Conservation (phyloP, 768 basidiomycete genomes). For the Suillus fuscotomentosus region DNA sequence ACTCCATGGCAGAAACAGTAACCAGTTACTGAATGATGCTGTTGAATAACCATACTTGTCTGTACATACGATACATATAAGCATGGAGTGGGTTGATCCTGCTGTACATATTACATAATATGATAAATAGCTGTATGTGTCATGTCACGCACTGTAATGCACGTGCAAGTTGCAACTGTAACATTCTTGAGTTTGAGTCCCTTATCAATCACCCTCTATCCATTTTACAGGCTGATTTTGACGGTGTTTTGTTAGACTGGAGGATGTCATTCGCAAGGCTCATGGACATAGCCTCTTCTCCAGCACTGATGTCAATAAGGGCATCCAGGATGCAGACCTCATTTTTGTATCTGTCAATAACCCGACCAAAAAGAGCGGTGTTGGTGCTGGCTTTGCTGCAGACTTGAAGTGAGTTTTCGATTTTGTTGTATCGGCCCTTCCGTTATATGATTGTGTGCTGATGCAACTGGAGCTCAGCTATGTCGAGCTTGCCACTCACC, state of each 20-base stretch:
- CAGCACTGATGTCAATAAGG: slow-evolving; percentile 91
- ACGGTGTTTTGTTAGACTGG: slow-evolving; percentile 39
- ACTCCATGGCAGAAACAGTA: no score
- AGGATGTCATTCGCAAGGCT: slow-evolving; percentile 81
- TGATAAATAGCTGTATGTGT: no score
- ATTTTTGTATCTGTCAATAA: slow-evolving; percentile 99
- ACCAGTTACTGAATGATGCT: no score
- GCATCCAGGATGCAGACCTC: slow-evolving; percentile 91
- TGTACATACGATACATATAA: no score
- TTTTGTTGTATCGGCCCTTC: slow-evolving; percentile 6
- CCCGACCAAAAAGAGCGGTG: slow-evolving; percentile 96
- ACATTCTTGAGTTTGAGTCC: no score
- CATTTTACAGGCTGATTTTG: no score
- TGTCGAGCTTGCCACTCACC: slow-evolving; percentile 94
- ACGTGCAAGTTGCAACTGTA: no score
- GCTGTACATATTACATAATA: no score
- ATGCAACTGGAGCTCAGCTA: slow-evolving; percentile 54
- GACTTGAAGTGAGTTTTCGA: slow-evolving; percentile 83
- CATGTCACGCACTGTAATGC: no score
- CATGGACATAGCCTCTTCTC: slow-evolving; percentile 97
- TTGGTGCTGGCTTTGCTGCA: slow-evolving; percentile 97
- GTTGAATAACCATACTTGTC: no score
- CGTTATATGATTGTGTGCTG: slow-evolving; percentile 1
- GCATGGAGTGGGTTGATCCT: no score
- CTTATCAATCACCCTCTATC: no score